phyloP scores from a whole-genome alignment of 1,284 basidiomycete species.

The Gymnopus androsaceus region DNA sequence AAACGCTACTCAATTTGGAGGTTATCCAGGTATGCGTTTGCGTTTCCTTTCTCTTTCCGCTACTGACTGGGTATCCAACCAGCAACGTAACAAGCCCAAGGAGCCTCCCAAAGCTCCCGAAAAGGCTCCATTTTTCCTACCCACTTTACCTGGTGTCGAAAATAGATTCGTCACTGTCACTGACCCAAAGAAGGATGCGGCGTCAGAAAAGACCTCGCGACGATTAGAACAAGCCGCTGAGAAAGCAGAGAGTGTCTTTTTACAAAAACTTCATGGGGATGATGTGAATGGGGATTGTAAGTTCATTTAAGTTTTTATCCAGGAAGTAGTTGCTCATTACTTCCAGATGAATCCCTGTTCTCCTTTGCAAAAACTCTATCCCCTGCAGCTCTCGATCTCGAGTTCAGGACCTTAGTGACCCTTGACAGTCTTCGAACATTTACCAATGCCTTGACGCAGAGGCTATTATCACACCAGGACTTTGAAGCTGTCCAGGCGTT shows the following conservation, averaged over 20 bases:
- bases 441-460: conserved; percentile 71
- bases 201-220: conserved; percentile 49
- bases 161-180: conserved; percentile 72
- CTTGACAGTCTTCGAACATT: conserved; percentile 71
- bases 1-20: conserved; percentile 94
- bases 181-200: conserved; percentile 42
- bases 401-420: conserved; percentile 80
- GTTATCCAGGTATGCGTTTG: conserved; percentile 73
- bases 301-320: conserved; percentile 29
- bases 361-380: conserved; percentile 84
- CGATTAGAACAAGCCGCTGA: conserved; percentile 57
- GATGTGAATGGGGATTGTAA: conserved; percentile 68
- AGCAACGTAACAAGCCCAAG: conserved; percentile 96
- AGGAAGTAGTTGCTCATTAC: not conserved
- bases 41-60: not conserved
- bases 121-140: conserved; percentile 96
- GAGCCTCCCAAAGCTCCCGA: conserved; percentile 94
- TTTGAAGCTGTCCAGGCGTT: conserved; percentile 96
- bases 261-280: conserved; percentile 63
- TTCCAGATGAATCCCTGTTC: conserved; percentile 81
- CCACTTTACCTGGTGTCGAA: conserved; percentile 84
- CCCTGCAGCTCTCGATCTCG: conserved; percentile 88
- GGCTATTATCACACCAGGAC: conserved; percentile 81
- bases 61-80: conserved; percentile 12
- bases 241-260: conserved; percentile 74